These are phyloP conservation scores for Fusarium torulosum DNA, from an alignment of 2,329 filamentous ascomycete species.

Conservation along the genomic window DNA sequence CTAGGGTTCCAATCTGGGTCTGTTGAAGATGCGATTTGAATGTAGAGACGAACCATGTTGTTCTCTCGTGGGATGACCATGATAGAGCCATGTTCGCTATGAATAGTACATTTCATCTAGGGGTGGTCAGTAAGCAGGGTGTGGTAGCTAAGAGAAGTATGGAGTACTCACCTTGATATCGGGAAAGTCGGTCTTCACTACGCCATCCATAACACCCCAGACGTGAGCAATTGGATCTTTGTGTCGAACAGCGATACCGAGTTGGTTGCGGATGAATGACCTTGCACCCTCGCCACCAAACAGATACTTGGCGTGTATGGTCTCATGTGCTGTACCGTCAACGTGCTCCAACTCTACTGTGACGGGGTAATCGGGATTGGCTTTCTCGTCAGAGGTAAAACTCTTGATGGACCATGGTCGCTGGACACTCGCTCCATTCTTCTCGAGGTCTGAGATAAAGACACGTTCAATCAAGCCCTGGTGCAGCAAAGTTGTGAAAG, in stretches of 20 bases:
- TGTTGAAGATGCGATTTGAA: constrained; percentile 74
- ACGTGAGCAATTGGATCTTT: constrained; percentile 78
- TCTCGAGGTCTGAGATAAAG: constrained; percentile 74
- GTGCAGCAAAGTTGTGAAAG: constrained; percentile 77
- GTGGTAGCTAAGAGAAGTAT: neutral
- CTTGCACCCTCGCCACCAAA: constrained; percentile 79
- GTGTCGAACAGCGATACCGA: constrained; percentile 78
- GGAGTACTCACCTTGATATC: constrained; percentile 73
- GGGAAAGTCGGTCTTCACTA: constrained; percentile 79
- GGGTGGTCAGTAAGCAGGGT: constrained; percentile 56
- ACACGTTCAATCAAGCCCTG: constrained; percentile 79
- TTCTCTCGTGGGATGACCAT: constrained; percentile 83
- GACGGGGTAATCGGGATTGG: constrained; percentile 78
- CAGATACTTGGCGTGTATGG: constrained; percentile 75
- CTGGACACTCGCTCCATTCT: constrained; percentile 71
- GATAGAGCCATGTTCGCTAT: constrained; percentile 79
- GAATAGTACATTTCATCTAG: constrained; percentile 80
- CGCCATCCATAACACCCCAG: constrained; percentile 82
- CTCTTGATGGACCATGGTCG: constrained; percentile 74
- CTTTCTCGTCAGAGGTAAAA: constrained; percentile 69
- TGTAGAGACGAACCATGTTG: constrained; percentile 76
- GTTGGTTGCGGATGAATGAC: constrained; percentile 72
- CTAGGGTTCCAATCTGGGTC: constrained; percentile 72
- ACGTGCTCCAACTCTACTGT: constrained; percentile 82
- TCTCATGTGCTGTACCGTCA: constrained; percentile 78